phyloP scores from a whole-genome alignment of 768 basidiomycete genomes.

The Russula compacta region DNA sequence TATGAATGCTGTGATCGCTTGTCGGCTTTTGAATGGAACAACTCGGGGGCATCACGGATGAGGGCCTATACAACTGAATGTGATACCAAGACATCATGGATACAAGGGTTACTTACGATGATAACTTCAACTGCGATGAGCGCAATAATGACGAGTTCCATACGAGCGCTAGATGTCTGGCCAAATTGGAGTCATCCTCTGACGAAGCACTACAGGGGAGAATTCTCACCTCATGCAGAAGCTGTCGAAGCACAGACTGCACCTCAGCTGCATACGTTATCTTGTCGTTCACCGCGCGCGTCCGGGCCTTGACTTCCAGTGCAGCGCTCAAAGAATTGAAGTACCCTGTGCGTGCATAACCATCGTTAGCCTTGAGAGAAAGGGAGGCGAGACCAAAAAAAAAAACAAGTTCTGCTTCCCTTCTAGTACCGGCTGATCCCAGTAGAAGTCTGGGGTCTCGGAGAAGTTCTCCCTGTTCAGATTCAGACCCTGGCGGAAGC shows the following conservation, averaged over 20 bases:
- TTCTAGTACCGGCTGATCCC: constrained; percentile 89
- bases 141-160: constrained; percentile 92
- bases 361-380: neutral
- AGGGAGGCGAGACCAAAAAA: neutral
- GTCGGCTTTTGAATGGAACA: constrained; percentile 37
- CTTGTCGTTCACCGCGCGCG: constrained; percentile 80
- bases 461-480: constrained; percentile 83
- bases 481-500: constrained; percentile 86
- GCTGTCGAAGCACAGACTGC: constrained; percentile 80
- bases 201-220: neutral
- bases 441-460: constrained; percentile 88
- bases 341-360: constrained; percentile 37
- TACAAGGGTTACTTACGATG: constrained; percentile 46
- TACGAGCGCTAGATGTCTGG: constrained; percentile 80
- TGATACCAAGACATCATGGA: neutral
- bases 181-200: constrained; percentile 1
- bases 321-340: constrained; percentile 82
- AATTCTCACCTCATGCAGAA: constrained; percentile 10
- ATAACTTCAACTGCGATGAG: constrained; percentile 94
- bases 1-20: neutral
- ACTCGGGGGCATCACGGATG: constrained; percentile 70
- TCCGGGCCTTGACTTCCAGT: constrained; percentile 77
- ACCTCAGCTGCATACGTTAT: constrained; percentile 86
- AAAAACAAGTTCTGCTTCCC: constrained; percentile 31
- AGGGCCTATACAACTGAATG: constrained; percentile 43